phyloP scores from a whole-genome alignment of 208 protist genomes.

The Trypanosoma cruzi region DNA sequence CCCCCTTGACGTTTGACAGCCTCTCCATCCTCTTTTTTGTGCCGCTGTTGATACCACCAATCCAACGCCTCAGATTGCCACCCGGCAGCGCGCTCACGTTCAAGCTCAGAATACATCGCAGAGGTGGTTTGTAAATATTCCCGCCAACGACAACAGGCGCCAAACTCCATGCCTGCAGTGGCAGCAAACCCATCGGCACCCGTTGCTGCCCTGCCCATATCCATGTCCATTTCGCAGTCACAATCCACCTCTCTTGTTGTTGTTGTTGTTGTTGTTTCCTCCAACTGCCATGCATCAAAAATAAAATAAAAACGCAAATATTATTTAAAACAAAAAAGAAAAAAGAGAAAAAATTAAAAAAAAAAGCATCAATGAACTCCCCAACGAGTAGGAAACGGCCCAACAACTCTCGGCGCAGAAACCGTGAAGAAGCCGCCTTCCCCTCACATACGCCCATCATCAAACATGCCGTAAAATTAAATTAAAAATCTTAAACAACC shows the following conservation, averaged over 20 bases:
- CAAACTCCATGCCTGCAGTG: not conserved
- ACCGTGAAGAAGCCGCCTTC: no score
- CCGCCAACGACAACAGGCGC: not conserved
- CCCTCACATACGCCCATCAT: no score
- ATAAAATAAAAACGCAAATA: conserved; percentile 10
- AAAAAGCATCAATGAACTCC: no score
- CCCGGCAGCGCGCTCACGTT: conserved; percentile 53
- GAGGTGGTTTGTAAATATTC: conserved; percentile 38
- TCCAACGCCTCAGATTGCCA: conserved; percentile 65
- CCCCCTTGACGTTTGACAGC: no score
- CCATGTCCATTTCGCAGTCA: no score
- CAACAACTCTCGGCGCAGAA: no score
- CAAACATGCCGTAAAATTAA: not conserved
- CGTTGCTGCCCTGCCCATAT: no score
- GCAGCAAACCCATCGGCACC: no score
- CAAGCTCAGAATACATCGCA: conserved; percentile 39
- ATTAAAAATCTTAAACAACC: not conserved
- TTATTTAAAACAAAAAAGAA: conserved; percentile 15
- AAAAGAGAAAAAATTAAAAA: no score
- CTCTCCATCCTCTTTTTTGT: no score
- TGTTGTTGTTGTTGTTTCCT: no score
- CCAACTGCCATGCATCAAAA: conserved; percentile 13
- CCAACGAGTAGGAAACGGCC: no score
- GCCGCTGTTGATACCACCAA: conserved; percentile 54
- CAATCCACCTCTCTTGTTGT: not conserved